phyloP scores from a whole-genome alignment of 1,284 basidiomycete genomes.

The Puccinia triticina region DNA sequence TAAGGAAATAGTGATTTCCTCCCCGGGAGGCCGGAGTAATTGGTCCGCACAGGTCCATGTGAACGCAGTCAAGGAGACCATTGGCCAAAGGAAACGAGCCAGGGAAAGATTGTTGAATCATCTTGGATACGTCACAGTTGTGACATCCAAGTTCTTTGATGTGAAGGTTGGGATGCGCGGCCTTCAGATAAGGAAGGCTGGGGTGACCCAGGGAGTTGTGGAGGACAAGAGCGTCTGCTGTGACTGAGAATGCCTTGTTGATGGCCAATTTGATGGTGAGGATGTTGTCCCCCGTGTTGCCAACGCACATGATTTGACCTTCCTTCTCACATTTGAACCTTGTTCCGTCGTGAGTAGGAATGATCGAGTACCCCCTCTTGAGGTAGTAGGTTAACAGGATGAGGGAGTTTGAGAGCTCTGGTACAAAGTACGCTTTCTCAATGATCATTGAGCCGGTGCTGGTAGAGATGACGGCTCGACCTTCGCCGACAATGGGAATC shows the following conservation, averaged over 20 bases:
- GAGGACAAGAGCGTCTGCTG: not conserved
- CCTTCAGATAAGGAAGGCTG: not conserved
- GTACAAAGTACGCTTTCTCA: not conserved
- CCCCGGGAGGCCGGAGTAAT: not conserved
- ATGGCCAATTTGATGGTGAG: not conserved
- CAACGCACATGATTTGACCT: not conserved
- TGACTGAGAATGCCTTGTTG: not conserved
- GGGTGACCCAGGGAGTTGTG: not conserved
- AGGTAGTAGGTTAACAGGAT: not conserved
- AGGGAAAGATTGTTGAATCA: not conserved
- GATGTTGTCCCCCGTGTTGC: not conserved
- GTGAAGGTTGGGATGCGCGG: not conserved
- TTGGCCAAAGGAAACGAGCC: not conserved
- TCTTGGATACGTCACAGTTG: not conserved
- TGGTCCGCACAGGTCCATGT: not conserved
- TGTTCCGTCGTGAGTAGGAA: not conserved
- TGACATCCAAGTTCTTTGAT: not conserved
- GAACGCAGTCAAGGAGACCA: not conserved
- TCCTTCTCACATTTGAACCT: not conserved
- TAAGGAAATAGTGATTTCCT: not conserved
- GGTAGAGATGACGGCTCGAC: not conserved
- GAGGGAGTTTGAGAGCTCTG: not conserved
- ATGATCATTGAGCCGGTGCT: not conserved
- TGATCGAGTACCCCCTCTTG: not conserved
- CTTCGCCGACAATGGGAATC: not conserved